Percentiles rank a stretch among this genome's conserved stretches.
These are phyloP conservation scores for Gynandropsis gynandra DNA, from an alignment of 345 rosid genomes.

Conservation along the genomic window DNA sequence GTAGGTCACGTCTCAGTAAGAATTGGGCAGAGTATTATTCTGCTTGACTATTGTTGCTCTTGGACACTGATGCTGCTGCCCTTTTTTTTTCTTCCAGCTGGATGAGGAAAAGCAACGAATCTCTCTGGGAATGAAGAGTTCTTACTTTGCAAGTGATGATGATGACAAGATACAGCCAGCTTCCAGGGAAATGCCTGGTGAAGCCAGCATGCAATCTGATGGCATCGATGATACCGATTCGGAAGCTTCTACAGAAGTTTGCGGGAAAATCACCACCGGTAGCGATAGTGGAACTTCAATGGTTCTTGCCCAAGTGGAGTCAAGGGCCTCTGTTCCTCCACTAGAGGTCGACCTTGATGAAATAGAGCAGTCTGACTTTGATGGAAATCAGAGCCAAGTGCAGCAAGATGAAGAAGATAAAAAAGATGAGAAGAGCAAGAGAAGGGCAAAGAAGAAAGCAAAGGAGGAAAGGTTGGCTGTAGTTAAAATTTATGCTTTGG, in stretches of 20 bases:
- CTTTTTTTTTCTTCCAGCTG: slow-evolving; percentile 39
- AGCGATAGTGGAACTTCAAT: slow-evolving; percentile 35
- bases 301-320: slow-evolving; percentile 53
- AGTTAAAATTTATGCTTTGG: background rate
- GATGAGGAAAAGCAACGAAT: slow-evolving; percentile 68
- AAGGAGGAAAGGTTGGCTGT: slow-evolving; percentile 64
- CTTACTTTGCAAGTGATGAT: slow-evolving; percentile 34
- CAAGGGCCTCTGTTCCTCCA: slow-evolving; percentile 73
- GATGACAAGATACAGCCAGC: slow-evolving; percentile 24
- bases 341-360: slow-evolving; percentile 80
- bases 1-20: slow-evolving; percentile 26
- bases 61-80: slow-evolving; percentile 9
- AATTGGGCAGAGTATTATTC: background rate
- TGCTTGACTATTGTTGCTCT: background rate
- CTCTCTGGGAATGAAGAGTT: slow-evolving; percentile 80
- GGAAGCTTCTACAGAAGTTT: slow-evolving; percentile 16
- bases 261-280: slow-evolving; percentile 28
- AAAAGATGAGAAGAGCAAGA: slow-evolving; percentile 42
- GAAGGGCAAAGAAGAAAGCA: slow-evolving; percentile 48
- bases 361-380: slow-evolving; percentile 39
- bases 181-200: slow-evolving; percentile 37
- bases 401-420: slow-evolving; percentile 23
- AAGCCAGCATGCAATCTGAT: slow-evolving; percentile 34
- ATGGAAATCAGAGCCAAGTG: slow-evolving; percentile 31
- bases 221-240: slow-evolving; percentile 20